Percentiles rank a stretch among this genome's conserved stretches.
phyloP scores from a whole-genome alignment of 257 asterid genomes.

The Capsicum chinense region DNA sequence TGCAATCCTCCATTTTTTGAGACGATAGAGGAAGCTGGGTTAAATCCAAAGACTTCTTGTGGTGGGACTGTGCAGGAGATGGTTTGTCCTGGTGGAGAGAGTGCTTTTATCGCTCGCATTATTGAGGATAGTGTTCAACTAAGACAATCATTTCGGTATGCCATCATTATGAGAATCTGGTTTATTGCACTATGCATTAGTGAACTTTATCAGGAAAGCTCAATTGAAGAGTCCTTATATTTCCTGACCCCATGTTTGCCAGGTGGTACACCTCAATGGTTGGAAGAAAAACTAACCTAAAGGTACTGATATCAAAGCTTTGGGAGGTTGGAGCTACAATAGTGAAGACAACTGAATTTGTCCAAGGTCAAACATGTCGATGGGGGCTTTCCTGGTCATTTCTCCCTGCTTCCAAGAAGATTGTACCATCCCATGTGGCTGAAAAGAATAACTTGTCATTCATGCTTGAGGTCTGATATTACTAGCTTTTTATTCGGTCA shows the following conservation, averaged over 20 bases:
- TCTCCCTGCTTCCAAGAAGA: constrained; percentile 58
- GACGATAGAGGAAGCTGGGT: constrained; percentile 87
- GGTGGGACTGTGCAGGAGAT: constrained; percentile 92
- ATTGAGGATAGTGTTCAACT: constrained; percentile 77
- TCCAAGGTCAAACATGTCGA: constrained; percentile 92
- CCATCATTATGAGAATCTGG: constrained; percentile 1
- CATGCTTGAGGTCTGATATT: constrained; percentile 69
- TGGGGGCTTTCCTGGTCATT: constrained; percentile 99
- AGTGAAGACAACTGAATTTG: constrained; percentile 92
- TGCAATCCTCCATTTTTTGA: constrained; percentile 97
- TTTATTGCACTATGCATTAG: not conserved
- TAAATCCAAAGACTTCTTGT: constrained; percentile 92
- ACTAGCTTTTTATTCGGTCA: not conserved
- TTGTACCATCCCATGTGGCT: constrained; percentile 41
- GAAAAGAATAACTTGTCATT: constrained; percentile 69
- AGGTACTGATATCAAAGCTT: constrained; percentile 67
- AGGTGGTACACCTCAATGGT: constrained; percentile 98
- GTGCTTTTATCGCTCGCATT: constrained; percentile 70
- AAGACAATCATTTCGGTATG: constrained; percentile 69
- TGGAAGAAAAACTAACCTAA: constrained; percentile 86
- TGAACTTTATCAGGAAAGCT: not conserved
- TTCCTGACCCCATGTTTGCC: constrained; percentile 30
- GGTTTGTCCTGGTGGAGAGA: constrained; percentile 94
- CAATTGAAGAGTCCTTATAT: not conserved
- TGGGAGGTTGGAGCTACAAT: constrained; percentile 80